phyloP scores from a whole-genome alignment of 208 protist species.

The Leishmania gerbilli region DNA sequence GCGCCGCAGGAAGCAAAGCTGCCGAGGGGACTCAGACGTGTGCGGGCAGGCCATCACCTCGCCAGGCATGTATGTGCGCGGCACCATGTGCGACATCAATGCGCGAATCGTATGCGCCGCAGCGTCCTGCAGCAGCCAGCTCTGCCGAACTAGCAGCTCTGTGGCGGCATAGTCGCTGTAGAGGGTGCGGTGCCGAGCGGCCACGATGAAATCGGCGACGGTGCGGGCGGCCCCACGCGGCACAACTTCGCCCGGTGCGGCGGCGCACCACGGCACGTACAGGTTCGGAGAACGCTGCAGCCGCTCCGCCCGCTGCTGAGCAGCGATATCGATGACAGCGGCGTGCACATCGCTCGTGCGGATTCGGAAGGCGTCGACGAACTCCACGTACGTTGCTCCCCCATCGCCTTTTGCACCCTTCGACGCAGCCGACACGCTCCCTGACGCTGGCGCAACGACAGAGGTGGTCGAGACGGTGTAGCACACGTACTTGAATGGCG shows the following conservation, averaged over 20 bases:
- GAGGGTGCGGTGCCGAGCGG: slow-evolving; percentile 56
- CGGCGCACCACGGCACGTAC: slow-evolving; percentile 26
- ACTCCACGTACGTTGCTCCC: slow-evolving; percentile 20
- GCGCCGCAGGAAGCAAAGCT: slow-evolving; percentile 83
- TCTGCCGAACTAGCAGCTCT: slow-evolving; percentile 84
- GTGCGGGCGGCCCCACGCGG: slow-evolving; percentile 24
- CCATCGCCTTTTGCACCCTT: slow-evolving; percentile 5
- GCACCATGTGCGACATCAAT: slow-evolving; percentile 68
- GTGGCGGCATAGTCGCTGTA: slow-evolving; percentile 70
- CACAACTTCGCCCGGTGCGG: slow-evolving; percentile 9
- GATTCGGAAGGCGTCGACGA: slow-evolving; percentile 65
- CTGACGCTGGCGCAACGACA: background rate
- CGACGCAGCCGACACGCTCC: background rate
- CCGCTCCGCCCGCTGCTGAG: slow-evolving; percentile 15
- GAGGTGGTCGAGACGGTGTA: slow-evolving; percentile 43
- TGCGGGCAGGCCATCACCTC: slow-evolving; percentile 83
- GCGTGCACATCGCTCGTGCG: slow-evolving; percentile 69
- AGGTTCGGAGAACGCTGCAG: slow-evolving; percentile 9
- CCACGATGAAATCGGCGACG: slow-evolving; percentile 52
- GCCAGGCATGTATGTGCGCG: slow-evolving; percentile 72
- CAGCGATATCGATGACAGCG: slow-evolving; percentile 54
- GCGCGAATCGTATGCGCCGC: slow-evolving; percentile 67
- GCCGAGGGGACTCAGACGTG: slow-evolving; percentile 35
- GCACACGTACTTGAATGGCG: slow-evolving; percentile 61
- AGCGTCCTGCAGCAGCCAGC: slow-evolving; percentile 88